phyloP scores from a whole-genome alignment of 202 grass and related monocot species.

The Panicum hallii region DNA sequence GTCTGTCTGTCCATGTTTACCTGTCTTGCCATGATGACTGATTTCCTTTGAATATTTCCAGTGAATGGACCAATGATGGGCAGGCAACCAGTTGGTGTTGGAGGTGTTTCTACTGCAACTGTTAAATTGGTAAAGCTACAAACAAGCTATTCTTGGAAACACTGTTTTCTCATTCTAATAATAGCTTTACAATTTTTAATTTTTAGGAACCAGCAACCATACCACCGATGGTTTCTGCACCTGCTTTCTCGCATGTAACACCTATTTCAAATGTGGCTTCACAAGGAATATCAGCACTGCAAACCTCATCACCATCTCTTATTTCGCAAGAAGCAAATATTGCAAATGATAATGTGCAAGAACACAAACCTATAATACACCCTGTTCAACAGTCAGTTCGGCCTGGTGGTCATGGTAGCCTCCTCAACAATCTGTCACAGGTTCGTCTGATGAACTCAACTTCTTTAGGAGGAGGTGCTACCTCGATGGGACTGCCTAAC shows the following conservation, averaged over 20 bases:
- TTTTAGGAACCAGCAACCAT: slow-evolving; percentile 82
- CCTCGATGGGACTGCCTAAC: slow-evolving; percentile 70
- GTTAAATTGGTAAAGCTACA: slow-evolving; percentile 84
- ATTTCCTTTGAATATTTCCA: slow-evolving; percentile 49
- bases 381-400: slow-evolving; percentile 68
- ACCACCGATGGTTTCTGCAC: neutral
- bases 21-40: slow-evolving; percentile 35
- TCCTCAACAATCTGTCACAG: slow-evolving; percentile 87
- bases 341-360: slow-evolving; percentile 74
- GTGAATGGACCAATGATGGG: slow-evolving; percentile 70
- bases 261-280: slow-evolving; percentile 65
- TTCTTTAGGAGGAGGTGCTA: slow-evolving; percentile 65
- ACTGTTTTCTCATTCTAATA: slow-evolving; percentile 24
- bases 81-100: slow-evolving; percentile 62
- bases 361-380: slow-evolving; percentile 83
- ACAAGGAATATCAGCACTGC: slow-evolving; percentile 68
- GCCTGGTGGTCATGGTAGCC: slow-evolving; percentile 77
- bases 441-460: slow-evolving; percentile 65
- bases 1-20: slow-evolving; percentile 28
- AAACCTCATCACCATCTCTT: slow-evolving; percentile 79
- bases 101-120: slow-evolving; percentile 61
- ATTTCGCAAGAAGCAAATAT: slow-evolving; percentile 83
- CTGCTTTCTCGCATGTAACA: slow-evolving; percentile 39
- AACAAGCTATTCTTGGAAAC: slow-evolving; percentile 11
- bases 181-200: slow-evolving; percentile 22